Percentiles rank a stretch among this genome's conserved stretches.
Conservation (phyloP, 805 yeast species). For the Tetrapisispora nanseiensis region DNA sequence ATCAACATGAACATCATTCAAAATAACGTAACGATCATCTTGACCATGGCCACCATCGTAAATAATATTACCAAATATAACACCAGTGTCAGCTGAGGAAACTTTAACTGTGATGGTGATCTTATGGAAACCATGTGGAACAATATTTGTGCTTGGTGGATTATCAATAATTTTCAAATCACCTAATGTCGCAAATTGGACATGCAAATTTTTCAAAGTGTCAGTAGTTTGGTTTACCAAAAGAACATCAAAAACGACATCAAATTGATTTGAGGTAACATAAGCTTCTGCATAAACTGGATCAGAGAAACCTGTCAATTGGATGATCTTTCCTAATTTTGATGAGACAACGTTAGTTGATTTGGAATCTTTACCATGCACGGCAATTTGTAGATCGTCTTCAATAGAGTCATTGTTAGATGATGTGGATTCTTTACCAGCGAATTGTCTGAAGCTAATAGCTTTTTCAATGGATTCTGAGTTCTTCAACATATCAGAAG, state of each 20-base stretch:
- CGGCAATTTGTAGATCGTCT: constrained; percentile 52
- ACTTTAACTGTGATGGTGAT: constrained; percentile 85
- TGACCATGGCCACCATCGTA: constrained; percentile 93
- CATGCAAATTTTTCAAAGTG: constrained; percentile 82
- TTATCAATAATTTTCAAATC: constrained; percentile 90
- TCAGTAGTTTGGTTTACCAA: constrained; percentile 89
- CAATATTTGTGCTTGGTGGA: constrained; percentile 81
- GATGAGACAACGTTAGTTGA: constrained; percentile 54
- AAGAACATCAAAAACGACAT: constrained; percentile 86
- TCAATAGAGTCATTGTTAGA: constrained; percentile 37
- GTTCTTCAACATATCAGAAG: constrained; percentile 47
- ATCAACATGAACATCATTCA: constrained; percentile 91
- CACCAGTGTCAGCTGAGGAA: constrained; percentile 96
- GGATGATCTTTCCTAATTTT: constrained; percentile 78
- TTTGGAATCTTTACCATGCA: constrained; percentile 32
- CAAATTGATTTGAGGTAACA: constrained; percentile 92
- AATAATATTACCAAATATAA: constrained; percentile 91
- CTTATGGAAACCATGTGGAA: constrained; percentile 95
- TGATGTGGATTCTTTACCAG: constrained; percentile 34
- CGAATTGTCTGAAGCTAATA: constrained; percentile 69
- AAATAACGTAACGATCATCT: constrained; percentile 79
- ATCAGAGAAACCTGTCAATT: constrained; percentile 95
- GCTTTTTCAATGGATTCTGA: constrained; percentile 75
- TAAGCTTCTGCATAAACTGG: constrained; percentile 97
- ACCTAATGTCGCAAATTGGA: constrained; percentile 93